Evolutionary conservation across 2,329 filamentous ascomycete genomes (phyloP).

Genomic region (Fusarium sp.): DNA sequence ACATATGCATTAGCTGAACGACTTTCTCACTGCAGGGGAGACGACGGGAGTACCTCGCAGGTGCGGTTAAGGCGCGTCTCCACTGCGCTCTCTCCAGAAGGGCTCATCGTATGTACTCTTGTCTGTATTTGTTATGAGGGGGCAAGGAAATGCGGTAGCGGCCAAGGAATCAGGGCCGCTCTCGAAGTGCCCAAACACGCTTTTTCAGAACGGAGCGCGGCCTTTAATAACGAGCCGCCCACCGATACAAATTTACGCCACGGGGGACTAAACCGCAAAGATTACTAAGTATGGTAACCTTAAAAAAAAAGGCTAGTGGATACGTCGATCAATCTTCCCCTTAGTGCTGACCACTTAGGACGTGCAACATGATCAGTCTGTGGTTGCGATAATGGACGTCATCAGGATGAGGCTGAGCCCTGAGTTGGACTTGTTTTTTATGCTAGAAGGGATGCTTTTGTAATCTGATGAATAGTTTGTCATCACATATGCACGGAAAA

Average conservation of each 20-base stretch:
- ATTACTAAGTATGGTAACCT: slow-evolving; percentile 8
- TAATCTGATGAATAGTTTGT: neutral
- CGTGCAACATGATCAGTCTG: neutral
- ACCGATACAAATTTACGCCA: slow-evolving; percentile 3
- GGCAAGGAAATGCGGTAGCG: slow-evolving; percentile 3
- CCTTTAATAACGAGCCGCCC: slow-evolving; percentile 18
- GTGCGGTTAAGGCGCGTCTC: slow-evolving; percentile 9
- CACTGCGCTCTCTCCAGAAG: neutral
- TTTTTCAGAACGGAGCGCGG: slow-evolving; percentile 12
- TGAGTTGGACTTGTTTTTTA: neutral
- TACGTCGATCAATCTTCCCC: neutral
- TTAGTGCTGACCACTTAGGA: neutral
- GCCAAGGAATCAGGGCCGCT: slow-evolving; percentile 1
- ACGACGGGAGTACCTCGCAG: slow-evolving; percentile 2
- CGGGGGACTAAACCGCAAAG: neutral
- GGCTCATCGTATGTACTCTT: slow-evolving; percentile 3
- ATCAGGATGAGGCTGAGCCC: slow-evolving; percentile 1
- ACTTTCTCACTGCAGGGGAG: neutral
- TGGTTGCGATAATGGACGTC: neutral
- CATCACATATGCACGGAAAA: neutral
- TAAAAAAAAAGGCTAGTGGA: neutral
- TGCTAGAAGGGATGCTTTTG: neutral
- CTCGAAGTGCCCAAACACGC: neutral
- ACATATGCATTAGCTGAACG: neutral
- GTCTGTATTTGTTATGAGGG: neutral